Evolutionary conservation across 805 yeast species (phyloP).

Genomic region (Kazachstania africana): DNA sequence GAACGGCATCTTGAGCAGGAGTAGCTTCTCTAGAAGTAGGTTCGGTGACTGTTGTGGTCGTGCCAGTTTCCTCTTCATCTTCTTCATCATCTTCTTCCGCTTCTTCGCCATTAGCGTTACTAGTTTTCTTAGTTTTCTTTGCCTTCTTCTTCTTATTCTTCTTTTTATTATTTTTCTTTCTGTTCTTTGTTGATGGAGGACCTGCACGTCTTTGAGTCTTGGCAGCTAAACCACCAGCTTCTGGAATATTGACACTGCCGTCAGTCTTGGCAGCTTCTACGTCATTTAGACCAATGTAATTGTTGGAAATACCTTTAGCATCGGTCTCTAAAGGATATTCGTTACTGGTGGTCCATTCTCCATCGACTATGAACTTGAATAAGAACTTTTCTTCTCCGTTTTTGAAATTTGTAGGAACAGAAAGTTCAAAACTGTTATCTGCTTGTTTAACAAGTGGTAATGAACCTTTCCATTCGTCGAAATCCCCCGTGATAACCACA

Average conservation of each 20-base stretch:
- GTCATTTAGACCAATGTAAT: slow-evolving; percentile 19
- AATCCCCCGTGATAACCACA: slow-evolving; percentile 60
- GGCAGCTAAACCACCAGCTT: slow-evolving; percentile 35
- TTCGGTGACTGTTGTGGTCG: slow-evolving; percentile 1
- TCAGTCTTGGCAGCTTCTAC: slow-evolving; percentile 6
- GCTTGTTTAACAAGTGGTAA: slow-evolving; percentile 45
- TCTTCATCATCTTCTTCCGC: slow-evolving; percentile 19
- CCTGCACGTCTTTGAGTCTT: background rate
- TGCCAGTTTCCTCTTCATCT: slow-evolving; percentile 1
- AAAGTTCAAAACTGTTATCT: slow-evolving; percentile 40
- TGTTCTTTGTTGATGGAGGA: slow-evolving; percentile 5
- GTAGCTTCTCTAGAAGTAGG: slow-evolving; percentile 10
- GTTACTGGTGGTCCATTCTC: slow-evolving; percentile 42
- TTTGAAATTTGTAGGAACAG: slow-evolving; percentile 40
- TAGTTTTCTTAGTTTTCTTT: slow-evolving; percentile 23
- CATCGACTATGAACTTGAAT: slow-evolving; percentile 58
- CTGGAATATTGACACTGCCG: slow-evolving; percentile 33
- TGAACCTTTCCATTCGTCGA: slow-evolving; percentile 55
- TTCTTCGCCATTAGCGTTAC: slow-evolving; percentile 23
- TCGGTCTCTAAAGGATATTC: slow-evolving; percentile 35
- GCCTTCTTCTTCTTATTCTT: slow-evolving; percentile 6
- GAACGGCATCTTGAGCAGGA: slow-evolving; percentile 5
- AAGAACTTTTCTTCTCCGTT: slow-evolving; percentile 26
- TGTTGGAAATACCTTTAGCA: slow-evolving; percentile 30
- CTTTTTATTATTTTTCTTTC: slow-evolving; percentile 6